A percentile compares a stretch with the other conserved stretches of the same genome.
phyloP scores from a whole-genome alignment of 148 eudicot genomes.

The Simmondsia chinensis region DNA sequence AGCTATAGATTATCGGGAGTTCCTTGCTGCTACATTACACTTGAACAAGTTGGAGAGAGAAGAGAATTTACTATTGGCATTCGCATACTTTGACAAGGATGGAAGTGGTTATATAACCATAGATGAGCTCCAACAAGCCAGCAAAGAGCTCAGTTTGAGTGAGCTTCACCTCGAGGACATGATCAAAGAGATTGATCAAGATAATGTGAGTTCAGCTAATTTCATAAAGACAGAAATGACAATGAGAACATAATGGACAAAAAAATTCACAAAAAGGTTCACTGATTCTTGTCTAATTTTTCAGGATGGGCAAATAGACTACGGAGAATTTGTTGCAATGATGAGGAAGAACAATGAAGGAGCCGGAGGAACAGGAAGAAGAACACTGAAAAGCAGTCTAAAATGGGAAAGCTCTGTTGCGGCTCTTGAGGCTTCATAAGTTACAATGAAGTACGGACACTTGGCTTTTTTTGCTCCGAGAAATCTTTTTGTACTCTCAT shows the following conservation, averaged over 20 bases:
- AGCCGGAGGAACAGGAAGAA: constrained; percentile 33
- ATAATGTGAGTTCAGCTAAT: constrained; percentile 47
- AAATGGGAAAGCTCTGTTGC: constrained; percentile 44
- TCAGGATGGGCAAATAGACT: constrained; percentile 77
- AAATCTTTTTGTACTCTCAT: neutral
- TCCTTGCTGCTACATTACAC: constrained; percentile 85
- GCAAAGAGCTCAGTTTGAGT: constrained; percentile 60
- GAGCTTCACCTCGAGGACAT: constrained; percentile 62
- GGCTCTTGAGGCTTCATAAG: constrained; percentile 15
- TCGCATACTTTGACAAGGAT: constrained; percentile 83
- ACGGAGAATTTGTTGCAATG: constrained; percentile 73
- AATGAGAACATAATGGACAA: neutral
- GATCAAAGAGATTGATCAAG: constrained; percentile 69
- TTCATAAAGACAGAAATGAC: neutral
- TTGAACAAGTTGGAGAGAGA: constrained; percentile 80
- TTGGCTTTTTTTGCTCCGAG: neutral
- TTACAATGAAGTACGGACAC: constrained; percentile 1
- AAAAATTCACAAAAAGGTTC: neutral
- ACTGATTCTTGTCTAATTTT: neutral
- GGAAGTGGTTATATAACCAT: constrained; percentile 80
- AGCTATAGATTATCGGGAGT: constrained; percentile 77
- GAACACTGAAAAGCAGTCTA: constrained; percentile 48
- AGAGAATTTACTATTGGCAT: constrained; percentile 73
- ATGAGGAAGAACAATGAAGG: constrained; percentile 65
- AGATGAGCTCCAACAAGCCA: constrained; percentile 84